These are phyloP conservation scores for Suhomyces ambrosiae DNA, from an alignment of 1,139 yeast species.

Conservation along the genomic window DNA sequence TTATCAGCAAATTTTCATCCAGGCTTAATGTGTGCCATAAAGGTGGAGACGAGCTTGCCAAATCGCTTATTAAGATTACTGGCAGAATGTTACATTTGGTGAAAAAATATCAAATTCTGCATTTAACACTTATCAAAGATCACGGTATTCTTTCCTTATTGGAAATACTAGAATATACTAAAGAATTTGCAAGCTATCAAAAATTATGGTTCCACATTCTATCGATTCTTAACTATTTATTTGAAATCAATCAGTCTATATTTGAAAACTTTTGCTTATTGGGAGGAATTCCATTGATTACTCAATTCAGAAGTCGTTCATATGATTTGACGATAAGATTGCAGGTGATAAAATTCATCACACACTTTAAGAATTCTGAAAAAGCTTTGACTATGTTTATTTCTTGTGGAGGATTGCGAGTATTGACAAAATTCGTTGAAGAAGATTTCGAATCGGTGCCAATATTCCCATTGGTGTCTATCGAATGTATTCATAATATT, in stretches of 20 bases:
- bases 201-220: constrained; percentile 46
- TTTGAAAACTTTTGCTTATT: constrained; percentile 55
- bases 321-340: constrained; percentile 40
- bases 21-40: constrained; percentile 35
- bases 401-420: constrained; percentile 57
- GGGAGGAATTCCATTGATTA: constrained; percentile 59
- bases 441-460: constrained; percentile 54
- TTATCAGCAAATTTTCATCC: constrained; percentile 36
- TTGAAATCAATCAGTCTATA: constrained; percentile 36
- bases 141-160: constrained; percentile 53
- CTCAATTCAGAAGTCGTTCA: constrained; percentile 43
- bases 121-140: constrained; percentile 45
- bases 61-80: constrained; percentile 38
- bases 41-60: constrained; percentile 35
- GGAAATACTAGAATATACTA: constrained; percentile 44
- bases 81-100: constrained; percentile 46
- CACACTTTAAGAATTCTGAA: constrained; percentile 39
- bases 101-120: constrained; percentile 46
- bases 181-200: constrained; percentile 33
- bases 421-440: constrained; percentile 53
- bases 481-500: constrained; percentile 49
- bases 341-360: constrained; percentile 49
- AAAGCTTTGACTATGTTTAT: constrained; percentile 52
- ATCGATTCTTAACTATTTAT: constrained; percentile 42
- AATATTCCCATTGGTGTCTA: constrained; percentile 48